These are phyloP conservation scores for Panaeolus cyanescens DNA, from an alignment of 768 basidiomycete species.

Conservation along the genomic window DNA sequence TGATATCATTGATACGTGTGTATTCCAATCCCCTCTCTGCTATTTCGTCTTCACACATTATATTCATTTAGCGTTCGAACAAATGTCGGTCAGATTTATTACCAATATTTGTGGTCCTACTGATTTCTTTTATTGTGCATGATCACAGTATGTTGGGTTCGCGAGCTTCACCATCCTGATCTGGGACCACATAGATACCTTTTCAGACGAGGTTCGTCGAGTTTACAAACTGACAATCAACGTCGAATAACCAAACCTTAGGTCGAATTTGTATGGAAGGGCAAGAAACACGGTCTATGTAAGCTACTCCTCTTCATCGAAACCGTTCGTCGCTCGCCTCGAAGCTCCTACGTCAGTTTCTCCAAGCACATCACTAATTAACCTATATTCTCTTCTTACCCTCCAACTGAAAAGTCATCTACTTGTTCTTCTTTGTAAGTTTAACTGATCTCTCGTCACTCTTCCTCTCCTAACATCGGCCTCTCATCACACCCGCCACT, in stretches of 20 bases:
- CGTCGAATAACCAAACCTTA: constrained; percentile 7
- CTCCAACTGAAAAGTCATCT: constrained; percentile 29
- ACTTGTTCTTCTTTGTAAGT: constrained; percentile 42
- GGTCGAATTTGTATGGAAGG: constrained; percentile 56
- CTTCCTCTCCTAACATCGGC: not conserved
- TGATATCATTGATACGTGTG: not conserved
- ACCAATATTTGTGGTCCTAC: not conserved
- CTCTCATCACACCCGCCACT: not conserved
- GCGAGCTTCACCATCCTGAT: constrained; percentile 50
- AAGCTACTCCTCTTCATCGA: constrained; percentile 18
- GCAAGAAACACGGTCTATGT: constrained; percentile 42
- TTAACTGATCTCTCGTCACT: not conserved
- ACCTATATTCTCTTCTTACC: not conserved
- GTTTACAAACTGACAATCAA: not conserved
- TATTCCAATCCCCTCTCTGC: not conserved
- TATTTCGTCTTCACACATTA: not conserved
- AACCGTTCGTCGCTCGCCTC: not conserved
- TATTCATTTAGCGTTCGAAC: constrained; percentile 19
- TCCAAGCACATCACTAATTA: not conserved
- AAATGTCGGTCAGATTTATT: constrained; percentile 16
- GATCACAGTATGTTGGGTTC: constrained; percentile 48
- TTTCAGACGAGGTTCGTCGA: constrained; percentile 37
- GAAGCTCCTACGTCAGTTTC: not conserved
- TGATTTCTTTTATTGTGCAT: not conserved
- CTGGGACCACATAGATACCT: constrained; percentile 57